Conservation (phyloP, 2,329 filamentous ascomycete genomes). For the Beauveria sp. region DNA sequence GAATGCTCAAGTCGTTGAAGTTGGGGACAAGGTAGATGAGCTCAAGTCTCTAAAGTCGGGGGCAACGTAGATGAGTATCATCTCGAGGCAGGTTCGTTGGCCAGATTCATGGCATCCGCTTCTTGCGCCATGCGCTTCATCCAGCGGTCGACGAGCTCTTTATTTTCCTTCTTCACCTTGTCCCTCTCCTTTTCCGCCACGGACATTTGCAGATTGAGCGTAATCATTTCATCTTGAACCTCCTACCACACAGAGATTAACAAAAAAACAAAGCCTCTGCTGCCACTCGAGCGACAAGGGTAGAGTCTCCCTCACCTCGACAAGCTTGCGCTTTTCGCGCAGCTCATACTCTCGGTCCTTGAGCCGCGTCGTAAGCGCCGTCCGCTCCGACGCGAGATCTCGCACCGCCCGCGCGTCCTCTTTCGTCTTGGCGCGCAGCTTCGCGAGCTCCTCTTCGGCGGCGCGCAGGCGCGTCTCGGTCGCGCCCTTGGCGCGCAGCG, state of each 20-base stretch:
- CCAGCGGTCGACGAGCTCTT: constrained; percentile 83
- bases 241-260: constrained; percentile 37
- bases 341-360: constrained; percentile 82
- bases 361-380: constrained; percentile 55
- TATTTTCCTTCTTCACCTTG: constrained; percentile 72
- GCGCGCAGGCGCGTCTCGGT: constrained; percentile 56
- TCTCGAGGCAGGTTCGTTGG: constrained; percentile 37
- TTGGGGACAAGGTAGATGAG: too few species aligned
- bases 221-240: constrained; percentile 88
- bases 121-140: constrained; percentile 82
- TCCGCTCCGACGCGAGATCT: constrained; percentile 54
- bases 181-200: constrained; percentile 71
- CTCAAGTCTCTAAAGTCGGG: neutral
- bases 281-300: neutral
- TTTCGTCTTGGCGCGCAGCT: constrained; percentile 51
- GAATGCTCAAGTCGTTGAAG: neutral
- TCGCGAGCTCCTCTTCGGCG: constrained; percentile 56
- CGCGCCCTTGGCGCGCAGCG: constrained; percentile 64
- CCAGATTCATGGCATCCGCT: constrained; percentile 76
- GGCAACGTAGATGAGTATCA: neutral
- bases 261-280: neutral
- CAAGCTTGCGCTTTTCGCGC: constrained; percentile 70
- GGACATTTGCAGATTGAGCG: constrained; percentile 79
- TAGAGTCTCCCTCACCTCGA: constrained; percentile 47
- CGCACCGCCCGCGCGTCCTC: constrained; percentile 55